Base-by-base conservation (phyloP, 805 yeast species). In the Myxozyma lipomycoides region DNA sequence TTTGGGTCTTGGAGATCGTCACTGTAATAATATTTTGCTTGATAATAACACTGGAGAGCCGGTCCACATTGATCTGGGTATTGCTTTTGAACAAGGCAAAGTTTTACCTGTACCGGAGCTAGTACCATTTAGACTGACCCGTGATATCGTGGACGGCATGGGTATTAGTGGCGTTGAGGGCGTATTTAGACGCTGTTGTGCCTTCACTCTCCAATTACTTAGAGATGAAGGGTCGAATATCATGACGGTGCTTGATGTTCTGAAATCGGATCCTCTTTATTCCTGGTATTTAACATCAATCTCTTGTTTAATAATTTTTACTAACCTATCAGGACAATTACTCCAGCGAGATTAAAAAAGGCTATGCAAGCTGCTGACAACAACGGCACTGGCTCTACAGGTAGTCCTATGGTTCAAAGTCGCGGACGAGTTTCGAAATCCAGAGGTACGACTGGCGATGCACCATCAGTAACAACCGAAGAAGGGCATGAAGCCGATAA, bases 1-100 rank as follows among this genome's bases (percentile, higher is more conserved):
- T 12, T 70, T 93, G 38, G 99, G 99, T 0, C 73, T 93, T 4
- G 99, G 99, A 4, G 99, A 93, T 66, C 73, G 99, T 25, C 99
- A 93, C 67, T 79, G 95, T 64, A 89, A 89, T 65, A 93, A 93
- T 65, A 83, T 93, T 35, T 67, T 93, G 42, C 64, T 93, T n/a
- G 97, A 93, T 65, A 73, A 74, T 43, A 62, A 66, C n/a, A 76
- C 86, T 0, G 98, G 98, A 0, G 96, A 90, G 61, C 95, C 96
- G 0, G 82, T 93, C 23, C 98, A 95, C 65, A 95, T 93, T 59
- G 99, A 93, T 67, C 70, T 93, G 17, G 99, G 98, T 0, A 90
- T 93, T 40, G 95, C 98, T 0, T 93, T 93, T 70, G 98, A 93
- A 65, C 96, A 89, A 62, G 98, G 98, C 0, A 82, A 78, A 60